Evolutionary conservation across 2,329 filamentous ascomycete species (phyloP), one percentile per base, ranked within the genome.

Genomic region (Teratosphaeria viscida): DNA sequence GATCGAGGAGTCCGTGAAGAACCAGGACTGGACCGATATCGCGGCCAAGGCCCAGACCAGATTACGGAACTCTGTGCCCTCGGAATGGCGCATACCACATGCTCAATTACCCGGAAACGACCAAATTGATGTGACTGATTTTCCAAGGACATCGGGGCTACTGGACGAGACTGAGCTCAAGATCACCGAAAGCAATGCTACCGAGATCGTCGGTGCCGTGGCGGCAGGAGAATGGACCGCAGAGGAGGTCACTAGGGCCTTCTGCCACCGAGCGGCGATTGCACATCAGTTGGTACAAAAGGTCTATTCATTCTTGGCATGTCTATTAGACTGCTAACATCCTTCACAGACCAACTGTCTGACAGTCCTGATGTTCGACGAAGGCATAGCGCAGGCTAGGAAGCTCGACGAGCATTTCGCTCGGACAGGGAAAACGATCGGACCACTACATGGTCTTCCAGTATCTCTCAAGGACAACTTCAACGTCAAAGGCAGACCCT

Each of bases 401-500:
- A 72, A 78, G 43, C 75, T 84, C 0, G 82, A 85, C 66, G 73
- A 78, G 0, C 75, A 83, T 60, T 74, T 81, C 3, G 64, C 71
- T 23, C 72, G 71, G 55, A 79, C 73, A 12, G 77, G 77, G 29
- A 71, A 75, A 62, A 70, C 78, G 0, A 72, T 80, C 43, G 87
- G 87, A 0, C 85, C 86, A 1, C 77, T 90, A 1, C 87, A 90
- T 70, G 87, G 85, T 70, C 60, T 87, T 0, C 84, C 84, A 0
- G 75, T 87, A 55, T 83, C 85, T 0, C 78, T 90, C 54, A 90
- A 90, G 67, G 87, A 90, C 73, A 85, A 86, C 67, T 86, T 89
- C 76, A 81, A 88, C 60, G 74, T 88, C 14, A 69, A 71, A 2
- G 84, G 83, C 5, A 76, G 83, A 12, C 83, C 86, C 62, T 76